Evolutionary conservation across 345 rosid species (phyloP).

Genomic region (Durio zibethinus): DNA sequence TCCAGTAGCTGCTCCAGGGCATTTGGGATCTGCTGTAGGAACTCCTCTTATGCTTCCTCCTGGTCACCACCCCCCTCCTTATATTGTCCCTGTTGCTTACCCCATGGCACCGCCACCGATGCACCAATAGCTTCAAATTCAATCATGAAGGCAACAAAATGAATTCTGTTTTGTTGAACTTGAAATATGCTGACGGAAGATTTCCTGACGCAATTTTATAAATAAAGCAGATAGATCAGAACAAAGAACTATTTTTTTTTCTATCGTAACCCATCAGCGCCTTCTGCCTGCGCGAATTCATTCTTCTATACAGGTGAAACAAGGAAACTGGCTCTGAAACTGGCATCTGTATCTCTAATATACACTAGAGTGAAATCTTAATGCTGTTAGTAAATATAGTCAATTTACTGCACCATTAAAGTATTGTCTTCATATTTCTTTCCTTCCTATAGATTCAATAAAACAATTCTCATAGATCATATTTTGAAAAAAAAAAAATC

Average conservation of each 20-base stretch:
- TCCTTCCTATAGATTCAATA: background rate
- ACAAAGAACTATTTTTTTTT: background rate
- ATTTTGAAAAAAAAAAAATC: background rate
- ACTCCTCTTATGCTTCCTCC: conserved; percentile 94
- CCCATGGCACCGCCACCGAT: conserved; percentile 59
- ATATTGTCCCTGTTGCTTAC: conserved; percentile 61
- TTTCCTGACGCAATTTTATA: background rate
- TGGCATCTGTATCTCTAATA: no score
- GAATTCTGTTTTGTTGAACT: background rate
- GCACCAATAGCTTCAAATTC: conserved; percentile 46
- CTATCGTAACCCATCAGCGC: background rate
- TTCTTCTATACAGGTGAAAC: background rate
- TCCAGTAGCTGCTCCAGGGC: conserved; percentile 64
- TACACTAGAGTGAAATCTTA: background rate
- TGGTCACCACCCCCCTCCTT: conserved; percentile 49
- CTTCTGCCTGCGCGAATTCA: background rate
- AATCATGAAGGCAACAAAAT: background rate
- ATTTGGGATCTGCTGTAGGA: conserved; percentile 76
- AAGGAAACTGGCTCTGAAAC: background rate
- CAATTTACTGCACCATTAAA: background rate
- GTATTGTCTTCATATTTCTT: background rate
- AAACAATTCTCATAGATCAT: background rate
- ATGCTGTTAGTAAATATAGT: no score
- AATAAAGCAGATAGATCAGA: background rate
- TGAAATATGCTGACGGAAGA: background rate